Conservation (phyloP, 805 yeast genomes). For the Maudiozyma turicensis region DNA sequence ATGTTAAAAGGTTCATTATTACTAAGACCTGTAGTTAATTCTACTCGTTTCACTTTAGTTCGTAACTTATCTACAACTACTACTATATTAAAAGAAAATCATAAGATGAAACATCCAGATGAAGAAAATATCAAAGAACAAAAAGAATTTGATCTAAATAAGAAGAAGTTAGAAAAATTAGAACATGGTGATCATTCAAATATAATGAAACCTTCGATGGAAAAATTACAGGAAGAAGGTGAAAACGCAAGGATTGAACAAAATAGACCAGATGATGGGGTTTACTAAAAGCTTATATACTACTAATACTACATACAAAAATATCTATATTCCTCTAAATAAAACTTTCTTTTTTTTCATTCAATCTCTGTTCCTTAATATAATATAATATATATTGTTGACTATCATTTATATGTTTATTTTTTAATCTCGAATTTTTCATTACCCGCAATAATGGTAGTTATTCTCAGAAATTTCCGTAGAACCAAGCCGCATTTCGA, state of each 20-base stretch:
- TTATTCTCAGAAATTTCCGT: too few species aligned
- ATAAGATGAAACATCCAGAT: constrained; percentile 13
- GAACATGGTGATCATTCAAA: constrained; percentile 16
- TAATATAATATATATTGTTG: too few species aligned
- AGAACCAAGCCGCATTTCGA: too few species aligned
- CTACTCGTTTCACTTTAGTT: not conserved
- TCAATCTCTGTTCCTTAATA: too few species aligned
- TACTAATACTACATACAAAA: too few species aligned
- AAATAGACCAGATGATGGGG: constrained; percentile 30
- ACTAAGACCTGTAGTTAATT: not conserved
- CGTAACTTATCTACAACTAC: not conserved
- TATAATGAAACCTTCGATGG: constrained; percentile 14
- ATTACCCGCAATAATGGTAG: too few species aligned
- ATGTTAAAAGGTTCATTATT: not conserved
- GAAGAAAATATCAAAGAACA: constrained; percentile 18
- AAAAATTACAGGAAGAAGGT: constrained; percentile 22
- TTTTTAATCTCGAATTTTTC: too few species aligned
- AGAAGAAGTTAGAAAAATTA: constrained; percentile 19
- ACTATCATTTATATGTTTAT: too few species aligned
- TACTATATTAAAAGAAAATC: not conserved
- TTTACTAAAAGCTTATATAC: constrained; percentile 12
- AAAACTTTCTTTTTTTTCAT: too few species aligned
- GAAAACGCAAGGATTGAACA: constrained; percentile 28
- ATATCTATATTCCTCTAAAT: not conserved
- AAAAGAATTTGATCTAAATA: constrained; percentile 20